Percentiles rank a stretch among this genome's conserved stretches.
phyloP scores from a whole-genome alignment of 495 filamentous ascomycete species.

The Trichoderma gamsii region DNA sequence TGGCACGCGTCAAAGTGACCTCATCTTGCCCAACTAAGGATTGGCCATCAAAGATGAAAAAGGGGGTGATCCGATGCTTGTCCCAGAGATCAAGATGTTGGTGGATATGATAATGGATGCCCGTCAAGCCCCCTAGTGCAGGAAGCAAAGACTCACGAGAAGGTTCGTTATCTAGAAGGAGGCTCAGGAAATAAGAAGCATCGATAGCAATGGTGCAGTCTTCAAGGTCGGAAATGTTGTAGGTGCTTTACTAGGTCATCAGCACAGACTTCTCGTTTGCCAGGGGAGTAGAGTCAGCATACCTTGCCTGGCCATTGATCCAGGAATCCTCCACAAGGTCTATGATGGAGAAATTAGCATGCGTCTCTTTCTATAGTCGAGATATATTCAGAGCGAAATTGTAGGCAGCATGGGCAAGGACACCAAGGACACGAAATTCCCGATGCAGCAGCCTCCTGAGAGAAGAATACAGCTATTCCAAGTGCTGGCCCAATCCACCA shows the following conservation, averaged over 20 bases:
- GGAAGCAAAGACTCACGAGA: slow-evolving; percentile 79
- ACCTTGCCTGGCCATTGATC: slow-evolving; percentile 42
- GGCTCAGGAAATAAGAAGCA: slow-evolving; percentile 78
- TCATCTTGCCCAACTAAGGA: slow-evolving; percentile 66
- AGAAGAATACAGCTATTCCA: not conserved
- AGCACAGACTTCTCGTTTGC: not conserved
- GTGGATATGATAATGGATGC: slow-evolving; percentile 64
- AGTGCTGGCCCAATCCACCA: not conserved
- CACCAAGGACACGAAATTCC: not conserved
- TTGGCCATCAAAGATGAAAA: slow-evolving; percentile 89
- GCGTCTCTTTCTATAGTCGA: not conserved
- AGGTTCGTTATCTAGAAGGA: slow-evolving; percentile 59
- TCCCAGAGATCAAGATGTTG: slow-evolving; percentile 65
- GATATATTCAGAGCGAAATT: not conserved
- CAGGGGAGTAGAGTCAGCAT: slow-evolving; percentile 15
- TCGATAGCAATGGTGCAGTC: slow-evolving; percentile 76
- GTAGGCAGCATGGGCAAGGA: not conserved
- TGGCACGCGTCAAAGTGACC: slow-evolving; percentile 35
- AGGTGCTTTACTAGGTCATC: slow-evolving; percentile 23
- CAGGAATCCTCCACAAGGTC: slow-evolving; percentile 39
- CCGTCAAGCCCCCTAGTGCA: slow-evolving; percentile 84
- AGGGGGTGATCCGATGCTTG: slow-evolving; percentile 54
- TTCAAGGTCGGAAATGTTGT: slow-evolving; percentile 48
- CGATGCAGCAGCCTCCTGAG: not conserved
- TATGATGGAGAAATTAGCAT: slow-evolving; percentile 17